Evolutionary conservation across 495 filamentous ascomycete genomes (phyloP).

Genomic region (Neurospora sp.): DNA sequence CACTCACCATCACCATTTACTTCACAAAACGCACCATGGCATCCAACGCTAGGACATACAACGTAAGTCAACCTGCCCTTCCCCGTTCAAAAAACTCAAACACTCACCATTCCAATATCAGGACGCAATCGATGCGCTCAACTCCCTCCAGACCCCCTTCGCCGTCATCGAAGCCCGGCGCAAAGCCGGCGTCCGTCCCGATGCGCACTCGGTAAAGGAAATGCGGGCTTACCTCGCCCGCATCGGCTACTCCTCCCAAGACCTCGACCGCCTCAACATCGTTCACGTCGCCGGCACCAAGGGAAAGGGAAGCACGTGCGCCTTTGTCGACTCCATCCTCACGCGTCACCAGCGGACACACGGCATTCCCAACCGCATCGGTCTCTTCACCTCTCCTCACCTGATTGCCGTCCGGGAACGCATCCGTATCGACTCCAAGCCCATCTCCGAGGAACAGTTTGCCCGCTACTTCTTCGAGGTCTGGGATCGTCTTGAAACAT

Average conservation of each 20-base stretch:
- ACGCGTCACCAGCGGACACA: constrained; percentile 24
- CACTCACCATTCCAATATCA: constrained; percentile 16
- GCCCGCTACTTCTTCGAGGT: constrained; percentile 81
- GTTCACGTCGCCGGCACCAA: constrained; percentile 89
- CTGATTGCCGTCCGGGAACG: constrained; percentile 81
- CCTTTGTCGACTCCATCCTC: constrained; percentile 52
- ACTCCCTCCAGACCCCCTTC: constrained; percentile 82
- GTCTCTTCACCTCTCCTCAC: constrained; percentile 84
- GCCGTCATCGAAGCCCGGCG: constrained; percentile 63
- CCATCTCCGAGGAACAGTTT: constrained; percentile 67
- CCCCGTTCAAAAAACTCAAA: neutral
- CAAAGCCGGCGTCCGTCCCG: constrained; percentile 56
- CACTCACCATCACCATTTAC: neutral
- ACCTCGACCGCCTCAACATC: constrained; percentile 64
- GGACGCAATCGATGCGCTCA: constrained; percentile 80
- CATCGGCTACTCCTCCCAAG: constrained; percentile 65
- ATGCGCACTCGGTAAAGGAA: constrained; percentile 59
- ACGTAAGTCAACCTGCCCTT: constrained; percentile 2
- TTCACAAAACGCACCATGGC: constrained; percentile 6
- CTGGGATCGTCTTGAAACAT: constrained; percentile 63
- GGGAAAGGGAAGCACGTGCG: constrained; percentile 78
- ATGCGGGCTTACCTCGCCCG: constrained; percentile 66
- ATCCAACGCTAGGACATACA: constrained; percentile 12
- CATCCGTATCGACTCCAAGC: constrained; percentile 69
- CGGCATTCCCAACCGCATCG: constrained; percentile 45